Percentiles rank a stretch among this genome's conserved stretches.
Conservation (phyloP, 2,329 filamentous ascomycete genomes). For the Berkeleyomyces basicola region DNA sequence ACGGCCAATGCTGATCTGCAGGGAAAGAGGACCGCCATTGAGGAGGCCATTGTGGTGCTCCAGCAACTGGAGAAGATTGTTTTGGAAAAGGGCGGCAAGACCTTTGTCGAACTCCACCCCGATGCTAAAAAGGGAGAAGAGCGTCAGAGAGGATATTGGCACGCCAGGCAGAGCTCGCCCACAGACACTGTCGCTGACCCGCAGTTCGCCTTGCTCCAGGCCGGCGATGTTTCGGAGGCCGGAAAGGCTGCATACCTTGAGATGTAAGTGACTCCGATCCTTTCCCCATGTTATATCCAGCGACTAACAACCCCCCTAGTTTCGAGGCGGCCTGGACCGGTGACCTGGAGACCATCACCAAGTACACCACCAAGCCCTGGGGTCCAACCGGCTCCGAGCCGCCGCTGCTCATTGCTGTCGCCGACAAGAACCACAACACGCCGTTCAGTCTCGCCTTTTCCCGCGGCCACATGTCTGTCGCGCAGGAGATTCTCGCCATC, state of each 20-base stretch:
- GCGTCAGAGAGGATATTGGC: constrained; percentile 14
- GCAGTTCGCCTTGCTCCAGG: neutral
- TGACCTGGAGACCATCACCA: constrained; percentile 49
- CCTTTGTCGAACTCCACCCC: constrained; percentile 48
- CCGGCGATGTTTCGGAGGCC: constrained; percentile 36
- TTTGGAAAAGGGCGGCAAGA: constrained; percentile 44
- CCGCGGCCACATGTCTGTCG: constrained; percentile 46
- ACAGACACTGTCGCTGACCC: neutral
- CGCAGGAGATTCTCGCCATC: constrained; percentile 53
- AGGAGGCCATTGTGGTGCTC: constrained; percentile 33
- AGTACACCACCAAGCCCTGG: constrained; percentile 44
- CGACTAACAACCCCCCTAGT: constrained; percentile 28
- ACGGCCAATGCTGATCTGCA: constrained; percentile 18
- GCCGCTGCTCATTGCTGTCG: constrained; percentile 47
- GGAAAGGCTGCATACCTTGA: constrained; percentile 43
- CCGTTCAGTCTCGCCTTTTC: constrained; percentile 55
- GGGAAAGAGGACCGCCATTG: constrained; percentile 41
- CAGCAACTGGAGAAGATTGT: constrained; percentile 38
- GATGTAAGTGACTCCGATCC: constrained; percentile 22
- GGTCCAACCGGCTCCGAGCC: constrained; percentile 33
- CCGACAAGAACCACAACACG: constrained; percentile 32
- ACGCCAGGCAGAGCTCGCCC: constrained; percentile 25
- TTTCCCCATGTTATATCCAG: neutral
- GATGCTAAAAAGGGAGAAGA: constrained; percentile 20
- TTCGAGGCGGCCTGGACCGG: constrained; percentile 60